phyloP scores from a whole-genome alignment of 441 rosid species.

The Metrosideros polymorpha region DNA sequence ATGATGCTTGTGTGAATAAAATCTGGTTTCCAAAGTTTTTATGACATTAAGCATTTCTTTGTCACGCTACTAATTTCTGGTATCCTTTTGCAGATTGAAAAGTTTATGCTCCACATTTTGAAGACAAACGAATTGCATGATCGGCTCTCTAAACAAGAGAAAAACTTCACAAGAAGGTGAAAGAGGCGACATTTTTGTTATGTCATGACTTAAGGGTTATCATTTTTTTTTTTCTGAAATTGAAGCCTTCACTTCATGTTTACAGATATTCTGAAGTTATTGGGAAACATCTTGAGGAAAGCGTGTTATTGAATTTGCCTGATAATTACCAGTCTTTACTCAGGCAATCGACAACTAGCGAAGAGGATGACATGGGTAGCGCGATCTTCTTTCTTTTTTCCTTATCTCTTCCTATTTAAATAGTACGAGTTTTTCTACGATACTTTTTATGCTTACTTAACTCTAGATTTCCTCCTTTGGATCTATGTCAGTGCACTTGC shows the following conservation, averaged over 20 bases:
- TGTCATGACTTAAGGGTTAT: not conserved
- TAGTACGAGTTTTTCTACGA: not conserved
- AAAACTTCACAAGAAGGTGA: conserved; percentile 55
- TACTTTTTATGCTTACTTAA: too few species aligned
- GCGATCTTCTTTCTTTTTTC: not conserved
- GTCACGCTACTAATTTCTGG: not conserved
- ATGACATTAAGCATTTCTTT: not conserved
- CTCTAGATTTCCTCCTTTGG: not conserved
- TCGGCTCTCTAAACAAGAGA: conserved; percentile 58
- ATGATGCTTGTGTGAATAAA: not conserved
- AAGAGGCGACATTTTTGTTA: not conserved
- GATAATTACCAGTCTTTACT: conserved; percentile 60
- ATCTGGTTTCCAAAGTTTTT: not conserved
- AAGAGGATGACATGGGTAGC: conserved; percentile 81
- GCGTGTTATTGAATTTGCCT: conserved; percentile 64
- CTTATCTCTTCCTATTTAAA: not conserved
- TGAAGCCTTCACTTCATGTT: not conserved
- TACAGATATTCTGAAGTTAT: conserved; percentile 55
- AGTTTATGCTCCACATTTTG: conserved; percentile 51
- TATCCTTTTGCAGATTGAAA: conserved; percentile 50
- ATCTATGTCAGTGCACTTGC: not conserved
- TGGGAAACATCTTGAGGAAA: conserved; percentile 63
- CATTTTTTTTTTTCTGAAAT: not conserved
- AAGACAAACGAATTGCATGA: conserved; percentile 38
- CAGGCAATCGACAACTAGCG: conserved; percentile 67